These are phyloP conservation scores for Blastosporella zonata DNA, from an alignment of 1,284 basidiomycete species.

Conservation along the genomic window DNA sequence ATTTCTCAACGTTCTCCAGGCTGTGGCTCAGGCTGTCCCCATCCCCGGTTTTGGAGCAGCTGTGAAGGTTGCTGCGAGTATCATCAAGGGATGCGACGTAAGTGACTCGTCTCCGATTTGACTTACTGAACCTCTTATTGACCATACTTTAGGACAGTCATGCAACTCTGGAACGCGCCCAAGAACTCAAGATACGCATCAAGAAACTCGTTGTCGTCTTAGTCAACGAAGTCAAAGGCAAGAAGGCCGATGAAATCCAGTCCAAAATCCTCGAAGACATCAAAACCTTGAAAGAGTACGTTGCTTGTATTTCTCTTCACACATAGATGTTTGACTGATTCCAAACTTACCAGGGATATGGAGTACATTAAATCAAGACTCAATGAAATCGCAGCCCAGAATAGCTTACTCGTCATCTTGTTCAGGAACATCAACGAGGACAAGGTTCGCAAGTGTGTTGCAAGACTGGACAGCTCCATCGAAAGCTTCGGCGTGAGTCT, in stretches of 20 bases:
- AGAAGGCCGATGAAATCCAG: constrained; percentile 2
- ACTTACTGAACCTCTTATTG: background rate
- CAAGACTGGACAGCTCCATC: constrained; percentile 1
- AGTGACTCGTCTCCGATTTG: background rate
- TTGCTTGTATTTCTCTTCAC: background rate
- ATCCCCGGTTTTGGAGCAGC: background rate
- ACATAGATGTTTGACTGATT: background rate
- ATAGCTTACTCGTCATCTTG: background rate
- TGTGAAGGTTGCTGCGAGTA: background rate
- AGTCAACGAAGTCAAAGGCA: constrained; percentile 4
- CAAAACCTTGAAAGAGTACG: background rate
- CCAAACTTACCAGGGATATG: background rate
- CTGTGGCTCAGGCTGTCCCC: background rate
- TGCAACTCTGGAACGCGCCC: constrained; percentile 1
- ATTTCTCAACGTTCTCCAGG: background rate
- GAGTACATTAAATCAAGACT: background rate
- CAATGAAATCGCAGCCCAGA: background rate
- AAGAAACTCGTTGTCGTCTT: background rate
- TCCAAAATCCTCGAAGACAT: background rate
- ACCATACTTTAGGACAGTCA: background rate
- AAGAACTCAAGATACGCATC: constrained; percentile 4
- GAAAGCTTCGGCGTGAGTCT: constrained; percentile 4
- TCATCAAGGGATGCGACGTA: background rate
- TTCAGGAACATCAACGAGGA: constrained; percentile 5
- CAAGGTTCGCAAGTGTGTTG: constrained; percentile 5